Conservation (phyloP, 495 filamentous ascomycete genomes). For the Bombardia bombarda region DNA sequence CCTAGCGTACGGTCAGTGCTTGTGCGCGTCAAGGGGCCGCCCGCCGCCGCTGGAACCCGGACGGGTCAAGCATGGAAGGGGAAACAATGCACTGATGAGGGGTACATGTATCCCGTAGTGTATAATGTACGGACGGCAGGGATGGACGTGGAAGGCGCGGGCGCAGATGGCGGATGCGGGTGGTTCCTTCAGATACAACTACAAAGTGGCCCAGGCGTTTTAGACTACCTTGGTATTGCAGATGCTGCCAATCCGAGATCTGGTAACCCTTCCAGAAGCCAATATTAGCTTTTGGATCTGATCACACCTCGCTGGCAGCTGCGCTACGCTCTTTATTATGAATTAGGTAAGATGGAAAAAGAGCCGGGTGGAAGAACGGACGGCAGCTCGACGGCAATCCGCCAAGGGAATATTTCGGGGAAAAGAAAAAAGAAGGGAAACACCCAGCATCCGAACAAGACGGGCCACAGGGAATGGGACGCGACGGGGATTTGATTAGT, state of each 20-base stretch:
- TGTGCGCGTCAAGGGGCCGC: constrained; percentile 16
- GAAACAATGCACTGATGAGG: constrained; percentile 14
- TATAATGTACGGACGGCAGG: constrained; percentile 1
- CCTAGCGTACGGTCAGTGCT: constrained; percentile 8
- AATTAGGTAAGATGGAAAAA: constrained; percentile 1
- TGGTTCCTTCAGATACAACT: constrained; percentile 7
- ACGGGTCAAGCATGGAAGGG: too few relatives aligned
- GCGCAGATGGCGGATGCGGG: constrained; percentile 10
- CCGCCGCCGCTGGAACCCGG: constrained; percentile 2
- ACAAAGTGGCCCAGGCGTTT: constrained; percentile 14
- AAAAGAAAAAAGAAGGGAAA: neutral
- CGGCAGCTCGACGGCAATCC: too few relatives aligned
- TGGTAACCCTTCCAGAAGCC: constrained; percentile 19
- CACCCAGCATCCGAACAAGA: too few relatives aligned
- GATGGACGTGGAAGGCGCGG: neutral
- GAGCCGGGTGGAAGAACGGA: neutral
- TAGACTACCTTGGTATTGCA: constrained; percentile 11
- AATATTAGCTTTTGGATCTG: constrained; percentile 5
- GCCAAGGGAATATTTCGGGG: too few relatives aligned
- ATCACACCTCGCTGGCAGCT: neutral
- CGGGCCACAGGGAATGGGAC: too few relatives aligned
- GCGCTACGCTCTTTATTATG: neutral
- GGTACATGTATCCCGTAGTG: constrained; percentile 5
- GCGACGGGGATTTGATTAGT: too few relatives aligned
- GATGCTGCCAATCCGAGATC: constrained; percentile 11